These are phyloP conservation scores for Neofusicoccum ribis DNA, from an alignment of 2,329 filamentous ascomycete species.

Conservation along the genomic window DNA sequence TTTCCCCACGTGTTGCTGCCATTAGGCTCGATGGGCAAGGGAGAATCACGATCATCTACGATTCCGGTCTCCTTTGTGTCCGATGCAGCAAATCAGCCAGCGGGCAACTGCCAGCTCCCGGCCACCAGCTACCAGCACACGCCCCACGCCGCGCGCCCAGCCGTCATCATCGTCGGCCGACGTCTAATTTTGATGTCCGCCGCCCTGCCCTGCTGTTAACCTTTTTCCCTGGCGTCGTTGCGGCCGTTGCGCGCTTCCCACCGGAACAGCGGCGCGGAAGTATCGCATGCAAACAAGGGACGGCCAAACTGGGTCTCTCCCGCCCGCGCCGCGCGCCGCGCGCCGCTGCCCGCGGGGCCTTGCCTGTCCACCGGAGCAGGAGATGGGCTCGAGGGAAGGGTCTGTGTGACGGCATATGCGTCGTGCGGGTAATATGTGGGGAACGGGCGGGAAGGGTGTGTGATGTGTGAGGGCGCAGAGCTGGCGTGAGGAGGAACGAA, in stretches of 20 bases:
- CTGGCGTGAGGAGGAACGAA: not conserved
- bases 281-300: constrained; percentile 6
- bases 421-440: not conserved
- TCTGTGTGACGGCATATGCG: no score
- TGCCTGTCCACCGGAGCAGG: not conserved
- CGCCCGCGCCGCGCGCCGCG: not conserved
- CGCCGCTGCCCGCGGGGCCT: not conserved
- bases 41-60: constrained; percentile 3
- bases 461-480: no score
- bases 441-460: not conserved
- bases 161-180: no score
- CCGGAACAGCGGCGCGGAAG: not conserved
- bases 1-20: not conserved
- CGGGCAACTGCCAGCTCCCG: no score
- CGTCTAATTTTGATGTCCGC: no score
- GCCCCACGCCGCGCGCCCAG: no score
- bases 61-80: not conserved
- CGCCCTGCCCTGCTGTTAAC: no score
- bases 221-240: no score
- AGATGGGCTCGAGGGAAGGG: no score
- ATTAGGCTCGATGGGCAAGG: not conserved
- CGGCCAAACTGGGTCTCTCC: not conserved
- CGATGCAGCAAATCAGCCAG: not conserved
- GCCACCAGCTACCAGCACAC: no score
- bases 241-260: no score